These are phyloP conservation scores for Pyrus betulifolia DNA, from an alignment of 306 rosid species.

Conservation along the genomic window DNA sequence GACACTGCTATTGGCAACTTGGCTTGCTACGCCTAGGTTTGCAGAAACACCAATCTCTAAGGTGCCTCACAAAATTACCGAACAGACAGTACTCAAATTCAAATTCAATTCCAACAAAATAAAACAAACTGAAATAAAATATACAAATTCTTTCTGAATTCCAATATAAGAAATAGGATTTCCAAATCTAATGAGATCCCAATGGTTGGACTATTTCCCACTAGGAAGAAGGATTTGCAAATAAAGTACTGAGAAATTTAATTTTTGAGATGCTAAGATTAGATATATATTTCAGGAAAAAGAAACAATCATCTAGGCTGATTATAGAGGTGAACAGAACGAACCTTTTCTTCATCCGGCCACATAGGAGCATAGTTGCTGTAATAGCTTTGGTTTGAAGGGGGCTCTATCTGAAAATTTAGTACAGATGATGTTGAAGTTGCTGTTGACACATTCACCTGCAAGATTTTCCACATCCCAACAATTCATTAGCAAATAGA, in stretches of 20 bases:
- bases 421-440: slow-evolving; percentile 37
- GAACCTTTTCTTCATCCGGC: slow-evolving; percentile 52
- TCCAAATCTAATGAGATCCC: not conserved
- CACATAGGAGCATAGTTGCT: slow-evolving; percentile 23
- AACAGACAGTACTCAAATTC: not conserved
- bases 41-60: not conserved
- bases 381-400: slow-evolving; percentile 89
- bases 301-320: not conserved
- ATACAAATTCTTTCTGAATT: not conserved
- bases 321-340: not conserved
- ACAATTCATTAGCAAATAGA: not conserved
- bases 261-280: not conserved
- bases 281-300: not conserved
- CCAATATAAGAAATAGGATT: not conserved
- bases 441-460: slow-evolving; percentile 54
- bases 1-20: not conserved
- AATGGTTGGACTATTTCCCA: not conserved
- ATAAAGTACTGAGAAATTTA: not conserved
- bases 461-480: slow-evolving; percentile 16
- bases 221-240: not conserved
- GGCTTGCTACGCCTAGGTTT: not conserved
- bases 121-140: not conserved
- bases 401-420: slow-evolving; percentile 72
- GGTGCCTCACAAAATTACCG: not conserved
- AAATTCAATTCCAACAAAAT: not conserved